phyloP scores from a whole-genome alignment of 345 rosid species.

The Punica granatum region DNA sequence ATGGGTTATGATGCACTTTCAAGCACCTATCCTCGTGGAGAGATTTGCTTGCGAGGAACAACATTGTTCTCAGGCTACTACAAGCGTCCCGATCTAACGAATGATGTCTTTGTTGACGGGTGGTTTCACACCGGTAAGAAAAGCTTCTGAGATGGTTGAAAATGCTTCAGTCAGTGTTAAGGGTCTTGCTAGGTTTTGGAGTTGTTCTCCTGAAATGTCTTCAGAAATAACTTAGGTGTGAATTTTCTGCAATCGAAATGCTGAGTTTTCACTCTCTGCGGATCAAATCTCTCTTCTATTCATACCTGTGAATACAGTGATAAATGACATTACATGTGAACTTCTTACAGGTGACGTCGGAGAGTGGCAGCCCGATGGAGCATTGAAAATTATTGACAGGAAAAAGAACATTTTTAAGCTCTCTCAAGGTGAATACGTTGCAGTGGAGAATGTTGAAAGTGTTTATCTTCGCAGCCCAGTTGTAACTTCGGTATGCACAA shows the following conservation, averaged over 20 bases:
- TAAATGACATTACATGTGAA: not conserved
- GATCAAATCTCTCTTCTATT: not conserved
- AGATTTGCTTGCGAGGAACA: slow-evolving; percentile 78
- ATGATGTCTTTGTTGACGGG: slow-evolving; percentile 72
- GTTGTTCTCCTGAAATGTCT: not conserved
- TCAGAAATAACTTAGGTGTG: not conserved
- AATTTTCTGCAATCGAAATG: no score
- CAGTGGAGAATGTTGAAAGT: slow-evolving; percentile 80
- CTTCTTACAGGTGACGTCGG: slow-evolving; percentile 71
- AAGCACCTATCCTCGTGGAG: slow-evolving; percentile 49
- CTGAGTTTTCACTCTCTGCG: no score
- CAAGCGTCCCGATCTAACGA: slow-evolving; percentile 78
- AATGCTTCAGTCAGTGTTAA: not conserved
- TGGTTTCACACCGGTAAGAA: slow-evolving; percentile 91
- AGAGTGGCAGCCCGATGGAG: slow-evolving; percentile 80
- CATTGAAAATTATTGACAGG: slow-evolving; percentile 87
- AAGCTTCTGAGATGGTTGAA: not conserved
- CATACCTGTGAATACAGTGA: not conserved
- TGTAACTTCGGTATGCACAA: slow-evolving; percentile 50
- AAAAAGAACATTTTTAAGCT: slow-evolving; percentile 93
- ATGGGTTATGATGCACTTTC: slow-evolving; percentile 92
- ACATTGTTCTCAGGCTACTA: slow-evolving; percentile 89
- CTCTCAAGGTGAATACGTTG: slow-evolving; percentile 94
- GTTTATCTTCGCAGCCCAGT: slow-evolving; percentile 63
- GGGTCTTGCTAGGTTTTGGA: not conserved